Evolutionary conservation across 1,284 basidiomycete species (phyloP), one percentile per base, ranked within the genome.

Genomic region (Dichomitus squalens): DNA sequence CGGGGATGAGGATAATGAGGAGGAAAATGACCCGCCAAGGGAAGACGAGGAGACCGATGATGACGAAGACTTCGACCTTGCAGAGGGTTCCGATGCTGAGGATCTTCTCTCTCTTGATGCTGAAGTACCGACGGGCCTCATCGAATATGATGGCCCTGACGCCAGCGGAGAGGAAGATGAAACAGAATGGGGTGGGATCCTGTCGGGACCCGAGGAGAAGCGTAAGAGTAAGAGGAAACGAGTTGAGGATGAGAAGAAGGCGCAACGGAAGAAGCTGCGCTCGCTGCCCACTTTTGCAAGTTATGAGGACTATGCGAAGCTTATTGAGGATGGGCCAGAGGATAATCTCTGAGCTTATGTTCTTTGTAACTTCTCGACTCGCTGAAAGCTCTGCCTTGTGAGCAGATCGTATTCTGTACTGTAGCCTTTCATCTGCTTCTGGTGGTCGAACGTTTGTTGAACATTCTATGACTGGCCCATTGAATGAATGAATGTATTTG

Each of bases 261-360:
- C 79, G 68, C 86, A 83, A 75, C 84, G 86, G 70, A 92, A 90
- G 78, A 92, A 90, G 75, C 73, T 87, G 72, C 80, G 81, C 64
- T 79, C 84, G 39, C 69, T 95, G 65, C 95, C 95, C 1, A 91
- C 88, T 29, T 98, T 99, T 68, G 96, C 93, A 2, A 92, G 87
- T 70, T 96, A 96, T 64, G 96, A 98, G 61, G 96, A 98, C 66
- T 99, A 97, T 69, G 92, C 92, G 48, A 90, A 86, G 74, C 81
- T 98, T 79, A 95, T 98, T 63, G 95, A 96, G 69, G 90, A 89
- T 57, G 90, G 79, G 20, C 82, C 84, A 16, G 90, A 92, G 73
- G 90, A 92, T 67, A 78, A 88, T 70, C 78, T 88, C 25, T 88
- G 76, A 21, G 6, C 29, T 12, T 47, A n/a, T 47, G 29, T 23